Evolutionary conservation across 352 stramenopile species (phyloP).

Genomic region (Phytophthora sp.): DNA sequence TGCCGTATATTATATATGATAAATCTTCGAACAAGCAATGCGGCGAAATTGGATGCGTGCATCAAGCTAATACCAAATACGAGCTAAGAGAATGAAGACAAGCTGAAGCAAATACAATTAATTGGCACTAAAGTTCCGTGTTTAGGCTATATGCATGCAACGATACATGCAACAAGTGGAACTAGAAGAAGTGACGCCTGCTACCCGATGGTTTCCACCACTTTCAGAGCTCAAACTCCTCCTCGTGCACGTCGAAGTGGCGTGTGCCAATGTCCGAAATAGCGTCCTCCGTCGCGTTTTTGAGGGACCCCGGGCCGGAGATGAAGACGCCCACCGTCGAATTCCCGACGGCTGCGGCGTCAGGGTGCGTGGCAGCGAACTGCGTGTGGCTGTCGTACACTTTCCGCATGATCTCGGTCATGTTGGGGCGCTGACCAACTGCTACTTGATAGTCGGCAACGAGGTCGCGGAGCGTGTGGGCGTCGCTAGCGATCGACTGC

Average conservation of each 20-base stretch:
- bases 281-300: conserved; percentile 22
- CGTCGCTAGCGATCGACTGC: conserved; percentile 20
- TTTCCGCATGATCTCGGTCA: conserved; percentile 32
- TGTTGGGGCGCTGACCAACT: conserved; percentile 36
- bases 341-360: not conserved
- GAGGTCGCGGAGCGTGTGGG: conserved; percentile 26
- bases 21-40: too few species aligned
- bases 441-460: conserved; percentile 30
- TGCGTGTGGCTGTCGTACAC: conserved; percentile 31
- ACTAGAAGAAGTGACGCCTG: not conserved
- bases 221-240: conserved; percentile 34
- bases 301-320: conserved; percentile 39
- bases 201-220: not conserved
- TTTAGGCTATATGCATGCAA: too few species aligned
- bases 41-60: too few species aligned
- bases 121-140: too few species aligned
- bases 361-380: conserved; percentile 10
- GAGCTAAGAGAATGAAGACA: too few species aligned
- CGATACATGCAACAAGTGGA: not conserved
- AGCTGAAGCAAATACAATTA: too few species aligned
- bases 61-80: too few species aligned
- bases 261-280: conserved; percentile 16
- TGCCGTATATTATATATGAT: too few species aligned
- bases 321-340: conserved; percentile 43
- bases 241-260: conserved; percentile 34